These are phyloP conservation scores for Avicennia marina DNA, from an alignment of 257 asterid genomes.

Conservation along the genomic window DNA sequence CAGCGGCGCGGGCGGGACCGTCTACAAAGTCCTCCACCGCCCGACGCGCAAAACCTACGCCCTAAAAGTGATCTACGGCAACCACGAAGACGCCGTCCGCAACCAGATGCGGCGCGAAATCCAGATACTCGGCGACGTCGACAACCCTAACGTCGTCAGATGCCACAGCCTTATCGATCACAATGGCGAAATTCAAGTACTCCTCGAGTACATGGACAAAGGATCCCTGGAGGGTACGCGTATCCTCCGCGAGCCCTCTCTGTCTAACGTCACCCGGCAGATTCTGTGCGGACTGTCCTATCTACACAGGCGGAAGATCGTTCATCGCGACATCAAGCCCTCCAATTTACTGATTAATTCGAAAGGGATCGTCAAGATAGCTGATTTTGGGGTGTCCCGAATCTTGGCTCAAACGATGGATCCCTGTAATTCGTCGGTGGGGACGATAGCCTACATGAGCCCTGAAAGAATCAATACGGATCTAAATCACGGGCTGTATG, in stretches of 20 bases:
- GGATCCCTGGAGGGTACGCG: slow-evolving; percentile 77
- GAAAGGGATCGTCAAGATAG: slow-evolving; percentile 53
- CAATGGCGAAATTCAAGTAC: slow-evolving; percentile 79
- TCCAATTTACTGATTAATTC: slow-evolving; percentile 69
- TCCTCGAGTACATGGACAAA: slow-evolving; percentile 72
- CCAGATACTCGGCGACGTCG: slow-evolving; percentile 83
- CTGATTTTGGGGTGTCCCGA: slow-evolving; percentile 79
- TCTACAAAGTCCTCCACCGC: slow-evolving; percentile 83
- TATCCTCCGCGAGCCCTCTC: slow-evolving; percentile 48
- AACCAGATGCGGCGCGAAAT: slow-evolving; percentile 84
- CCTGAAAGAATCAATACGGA: slow-evolving; percentile 92
- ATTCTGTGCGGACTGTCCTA: slow-evolving; percentile 62
- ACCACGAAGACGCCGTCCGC: slow-evolving; percentile 76
- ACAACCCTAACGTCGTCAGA: slow-evolving; percentile 67
- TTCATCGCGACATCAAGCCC: slow-evolving; percentile 87
- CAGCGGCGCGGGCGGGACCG: slow-evolving; percentile 90
- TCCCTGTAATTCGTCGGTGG: slow-evolving; percentile 82
- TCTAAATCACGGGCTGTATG: slow-evolving; percentile 72
- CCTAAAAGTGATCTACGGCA: slow-evolving; percentile 73
- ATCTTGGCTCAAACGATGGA: slow-evolving; percentile 87
- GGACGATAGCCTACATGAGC: slow-evolving; percentile 91
- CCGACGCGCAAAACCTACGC: slow-evolving; percentile 59
- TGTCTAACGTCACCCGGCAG: slow-evolving; percentile 65
- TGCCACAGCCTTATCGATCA: slow-evolving; percentile 77
- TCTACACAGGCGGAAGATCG: slow-evolving; percentile 74